A percentile compares a stretch with the other conserved stretches of the same genome.
phyloP scores from a whole-genome alignment of 805 yeast genomes.

The Danielia oregonensis region DNA sequence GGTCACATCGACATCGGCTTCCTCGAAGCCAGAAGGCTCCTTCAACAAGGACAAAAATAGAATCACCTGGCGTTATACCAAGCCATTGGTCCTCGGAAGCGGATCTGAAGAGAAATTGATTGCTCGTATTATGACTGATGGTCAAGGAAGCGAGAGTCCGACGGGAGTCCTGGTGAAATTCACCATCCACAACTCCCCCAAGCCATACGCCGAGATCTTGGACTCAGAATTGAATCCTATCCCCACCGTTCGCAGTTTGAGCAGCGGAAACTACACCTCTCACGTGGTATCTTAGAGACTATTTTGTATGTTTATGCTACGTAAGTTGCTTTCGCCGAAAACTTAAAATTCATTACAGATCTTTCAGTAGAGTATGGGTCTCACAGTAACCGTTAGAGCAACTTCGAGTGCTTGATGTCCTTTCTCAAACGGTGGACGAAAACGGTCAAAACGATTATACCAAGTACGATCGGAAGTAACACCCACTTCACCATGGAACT shows the following conservation, averaged over 20 bases:
- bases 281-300: too few relatives aligned
- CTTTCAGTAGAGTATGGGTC: too few relatives aligned
- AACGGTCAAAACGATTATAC: constrained; percentile 39
- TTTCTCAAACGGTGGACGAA: constrained; percentile 53
- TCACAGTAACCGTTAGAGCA: too few relatives aligned
- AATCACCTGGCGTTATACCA: constrained; percentile 73
- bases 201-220: constrained; percentile 37
- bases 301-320: too few relatives aligned
- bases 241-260: constrained; percentile 44
- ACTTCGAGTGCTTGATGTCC: constrained; percentile 60
- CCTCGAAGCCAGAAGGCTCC: constrained; percentile 88
- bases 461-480: constrained; percentile 37
- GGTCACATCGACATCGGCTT: constrained; percentile 65
- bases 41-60: constrained; percentile 83
- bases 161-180: constrained; percentile 73
- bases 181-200: constrained; percentile 43
- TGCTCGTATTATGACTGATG: constrained; percentile 81
- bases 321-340: too few relatives aligned
- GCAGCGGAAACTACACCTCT: constrained; percentile 49
- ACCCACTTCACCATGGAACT: constrained; percentile 33
- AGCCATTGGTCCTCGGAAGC: constrained; percentile 44
- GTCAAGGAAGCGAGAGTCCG: constrained; percentile 65
- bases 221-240: constrained; percentile 30
- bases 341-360: too few relatives aligned
- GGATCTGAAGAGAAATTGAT: constrained; percentile 53